These are phyloP conservation scores for Geotrichum phurueaensis DNA, from an alignment of 1,139 yeast species.

Conservation along the genomic window DNA sequence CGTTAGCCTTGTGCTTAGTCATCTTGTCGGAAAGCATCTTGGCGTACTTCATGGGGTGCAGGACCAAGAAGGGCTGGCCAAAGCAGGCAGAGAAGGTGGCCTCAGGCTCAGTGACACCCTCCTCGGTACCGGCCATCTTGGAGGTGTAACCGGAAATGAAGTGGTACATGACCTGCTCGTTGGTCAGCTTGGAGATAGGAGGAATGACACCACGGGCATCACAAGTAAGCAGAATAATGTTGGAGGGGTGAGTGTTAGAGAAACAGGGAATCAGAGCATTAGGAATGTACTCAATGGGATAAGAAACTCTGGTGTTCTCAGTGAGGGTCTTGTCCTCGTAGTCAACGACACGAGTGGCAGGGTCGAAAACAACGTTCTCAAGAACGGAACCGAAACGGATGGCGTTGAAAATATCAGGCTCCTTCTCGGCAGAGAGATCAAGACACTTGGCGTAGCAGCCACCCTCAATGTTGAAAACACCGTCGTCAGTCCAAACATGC, in stretches of 20 bases:
- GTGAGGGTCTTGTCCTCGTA: constrained; percentile 77
- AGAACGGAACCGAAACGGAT: constrained; percentile 89
- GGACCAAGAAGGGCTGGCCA: constrained; percentile 97
- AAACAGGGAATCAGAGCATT: constrained; percentile 94
- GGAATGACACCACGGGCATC: constrained; percentile 98
- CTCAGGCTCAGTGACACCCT: constrained; percentile 97
- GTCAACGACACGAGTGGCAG: constrained; percentile 73
- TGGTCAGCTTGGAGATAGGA: constrained; percentile 89
- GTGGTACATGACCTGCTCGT: constrained; percentile 98
- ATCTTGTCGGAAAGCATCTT: constrained; percentile 94
- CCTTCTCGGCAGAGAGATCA: constrained; percentile 84
- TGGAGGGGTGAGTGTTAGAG: constrained; percentile 85
- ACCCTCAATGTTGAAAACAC: constrained; percentile 98
- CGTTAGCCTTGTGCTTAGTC: constrained; percentile 78
- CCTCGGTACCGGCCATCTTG: constrained; percentile 99
- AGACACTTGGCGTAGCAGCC: constrained; percentile 99
- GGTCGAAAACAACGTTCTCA: constrained; percentile 90
- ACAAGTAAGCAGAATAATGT: constrained; percentile 88
- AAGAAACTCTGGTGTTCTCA: constrained; percentile 95
- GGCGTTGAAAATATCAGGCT: constrained; percentile 96
- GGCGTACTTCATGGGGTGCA: constrained; percentile 98
- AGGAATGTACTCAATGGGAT: constrained; percentile 95
- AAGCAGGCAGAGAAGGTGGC: constrained; percentile 98
- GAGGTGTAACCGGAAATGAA: constrained; percentile 98
- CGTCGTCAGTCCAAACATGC: constrained; percentile 98